Conservation (phyloP, 768 basidiomycete genomes). For the Boletus fagicola region DNA sequence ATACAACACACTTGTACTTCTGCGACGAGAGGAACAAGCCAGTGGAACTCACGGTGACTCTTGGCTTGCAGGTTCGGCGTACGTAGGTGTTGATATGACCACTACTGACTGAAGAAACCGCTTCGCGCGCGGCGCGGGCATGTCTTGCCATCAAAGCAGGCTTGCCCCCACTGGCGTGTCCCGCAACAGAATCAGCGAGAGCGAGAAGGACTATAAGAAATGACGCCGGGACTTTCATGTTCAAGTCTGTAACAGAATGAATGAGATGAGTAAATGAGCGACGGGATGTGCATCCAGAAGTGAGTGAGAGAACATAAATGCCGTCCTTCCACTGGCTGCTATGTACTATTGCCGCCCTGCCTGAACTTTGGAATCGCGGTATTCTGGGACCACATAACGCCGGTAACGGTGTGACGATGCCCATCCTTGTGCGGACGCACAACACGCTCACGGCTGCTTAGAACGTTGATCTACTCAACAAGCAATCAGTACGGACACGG, state of each 20-base stretch:
- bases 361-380: slow-evolving; percentile 4
- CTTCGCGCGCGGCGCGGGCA: neutral
- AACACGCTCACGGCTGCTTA: neutral
- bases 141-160: slow-evolving; percentile 7
- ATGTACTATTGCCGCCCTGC: neutral
- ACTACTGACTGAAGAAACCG: neutral
- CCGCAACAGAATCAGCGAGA: neutral
- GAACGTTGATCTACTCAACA: neutral
- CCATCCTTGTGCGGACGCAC: neutral
- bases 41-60: neutral
- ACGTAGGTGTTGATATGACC: neutral
- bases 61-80: neutral
- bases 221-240: slow-evolving; percentile 1
- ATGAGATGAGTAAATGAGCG: neutral
- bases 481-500: neutral
- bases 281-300: neutral
- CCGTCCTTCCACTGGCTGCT: neutral
- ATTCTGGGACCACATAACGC: neutral
- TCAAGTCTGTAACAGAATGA: neutral
- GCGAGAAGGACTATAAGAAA: neutral
- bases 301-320: neutral
- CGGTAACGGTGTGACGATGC: neutral
- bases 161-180: neutral
- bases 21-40: neutral
- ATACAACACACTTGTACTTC: neutral